phyloP scores from a whole-genome alignment of 2,329 filamentous ascomycete species.

The Pyricularia sp. region DNA sequence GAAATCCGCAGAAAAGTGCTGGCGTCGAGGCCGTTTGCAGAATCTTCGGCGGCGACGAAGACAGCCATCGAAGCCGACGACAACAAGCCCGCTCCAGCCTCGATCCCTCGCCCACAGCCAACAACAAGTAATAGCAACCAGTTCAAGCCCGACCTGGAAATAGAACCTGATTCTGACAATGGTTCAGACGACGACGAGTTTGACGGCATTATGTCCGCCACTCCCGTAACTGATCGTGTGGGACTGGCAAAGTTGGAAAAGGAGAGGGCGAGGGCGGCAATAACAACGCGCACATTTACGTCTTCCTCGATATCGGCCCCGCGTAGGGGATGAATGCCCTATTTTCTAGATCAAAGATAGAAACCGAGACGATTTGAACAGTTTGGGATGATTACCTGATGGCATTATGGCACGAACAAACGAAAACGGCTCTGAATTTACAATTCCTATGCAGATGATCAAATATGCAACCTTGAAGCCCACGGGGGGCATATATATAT shows the following conservation, averaged over 20 bases:
- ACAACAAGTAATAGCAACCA: constrained; percentile 20
- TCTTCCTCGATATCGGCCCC: constrained; percentile 36
- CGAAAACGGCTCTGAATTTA: background rate
- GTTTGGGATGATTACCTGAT: background rate
- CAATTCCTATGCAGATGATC: background rate
- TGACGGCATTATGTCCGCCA: constrained; percentile 85
- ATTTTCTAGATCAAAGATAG: background rate
- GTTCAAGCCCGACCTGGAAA: constrained; percentile 48
- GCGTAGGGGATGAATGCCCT: constrained; percentile 25
- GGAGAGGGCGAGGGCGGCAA: constrained; percentile 34
- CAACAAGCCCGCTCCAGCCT: constrained; percentile 28
- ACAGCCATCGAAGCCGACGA: background rate
- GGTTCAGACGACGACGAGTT: constrained; percentile 64
- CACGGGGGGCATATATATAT: background rate
- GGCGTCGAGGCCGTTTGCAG: constrained; percentile 76
- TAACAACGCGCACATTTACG: constrained; percentile 38
- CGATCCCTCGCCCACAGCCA: constrained; percentile 35
- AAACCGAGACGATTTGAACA: background rate
- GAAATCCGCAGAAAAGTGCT: constrained; percentile 84
- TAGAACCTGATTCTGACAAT: constrained; percentile 60
- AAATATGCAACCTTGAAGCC: background rate
- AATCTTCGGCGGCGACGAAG: constrained; percentile 23
- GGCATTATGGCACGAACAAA: background rate
- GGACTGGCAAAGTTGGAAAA: constrained; percentile 48
- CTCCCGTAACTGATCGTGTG: constrained; percentile 74